Evolutionary conservation across 2,329 filamentous ascomycete genomes (phyloP), one percentile per base, ranked within the genome.

Genomic region (Balansia obtecta): DNA sequence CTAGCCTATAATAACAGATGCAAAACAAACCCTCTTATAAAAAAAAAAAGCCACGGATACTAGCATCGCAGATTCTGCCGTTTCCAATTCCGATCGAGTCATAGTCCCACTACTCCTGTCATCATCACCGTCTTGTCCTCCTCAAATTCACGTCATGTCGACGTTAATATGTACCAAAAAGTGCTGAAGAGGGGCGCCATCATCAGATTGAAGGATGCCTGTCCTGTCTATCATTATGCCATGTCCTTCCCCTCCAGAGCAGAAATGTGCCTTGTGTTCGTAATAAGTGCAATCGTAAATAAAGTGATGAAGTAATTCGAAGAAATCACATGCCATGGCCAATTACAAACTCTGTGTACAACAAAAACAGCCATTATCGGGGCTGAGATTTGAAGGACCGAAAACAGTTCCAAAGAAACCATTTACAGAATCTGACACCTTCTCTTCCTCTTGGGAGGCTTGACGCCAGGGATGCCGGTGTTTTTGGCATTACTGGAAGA

Each of bases 351-450:
- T 58, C 54, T 62, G 63, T 63, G 68, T 46, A 40, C 47, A 45
- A 39, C 32, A 39, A 13, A 45, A 13, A 27, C 38, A 43, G 42
- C 22, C 37, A 6, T 48, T 15, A 20, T 42, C n/a, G 32, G 32
- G 27, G 15, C 34, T 44, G 30, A 15, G 50, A 18, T 46, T n/a
- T 46, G 34, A 30, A 38, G 39, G 27, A 30, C 30, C 22, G n/a
- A 42, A 48, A 48, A 49, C 12, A 33, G 30, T 47, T 12, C 33
- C 46, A 46, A 27, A 22, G 27, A 41, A 41, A 13, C 30, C 49
- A 37, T 65, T 79, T 74, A 94, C 64, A 94, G 75, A 67, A 91
- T 80, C 66, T 78, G 80, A 75, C 88, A 94, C 68, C 78, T 86
- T 72, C 84, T 83, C 79, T 86, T 89, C 82, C 88, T 93, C 74